Evolutionary conservation across 1,139 yeast genomes (phyloP).

Genomic region (Tardiomyces depauwii): DNA sequence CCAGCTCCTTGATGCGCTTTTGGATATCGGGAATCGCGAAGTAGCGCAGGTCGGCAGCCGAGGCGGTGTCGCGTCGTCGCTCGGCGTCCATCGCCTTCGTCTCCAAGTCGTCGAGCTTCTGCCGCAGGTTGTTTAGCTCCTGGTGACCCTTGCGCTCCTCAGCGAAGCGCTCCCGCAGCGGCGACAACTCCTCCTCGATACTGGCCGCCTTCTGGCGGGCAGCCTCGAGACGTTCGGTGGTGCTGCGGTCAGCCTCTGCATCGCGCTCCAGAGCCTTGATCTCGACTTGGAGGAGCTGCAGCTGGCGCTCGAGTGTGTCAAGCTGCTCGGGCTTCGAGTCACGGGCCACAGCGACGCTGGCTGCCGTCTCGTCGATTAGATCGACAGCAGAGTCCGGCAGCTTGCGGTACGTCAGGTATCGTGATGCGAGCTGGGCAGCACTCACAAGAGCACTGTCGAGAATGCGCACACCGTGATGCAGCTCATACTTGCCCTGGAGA

Average conservation of each 20-base stretch:
- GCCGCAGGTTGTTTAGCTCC: slow-evolving; percentile 76
- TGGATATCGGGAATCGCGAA: slow-evolving; percentile 93
- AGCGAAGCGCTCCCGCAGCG: slow-evolving; percentile 73
- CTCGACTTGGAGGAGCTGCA: slow-evolving; percentile 86
- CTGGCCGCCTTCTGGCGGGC: slow-evolving; percentile 77
- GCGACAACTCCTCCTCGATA: slow-evolving; percentile 73
- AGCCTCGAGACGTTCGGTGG: slow-evolving; percentile 71
- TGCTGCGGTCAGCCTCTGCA: slow-evolving; percentile 74
- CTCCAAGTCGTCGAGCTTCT: slow-evolving; percentile 85
- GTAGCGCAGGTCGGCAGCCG: slow-evolving; percentile 90
- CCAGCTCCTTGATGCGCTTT: slow-evolving; percentile 64
- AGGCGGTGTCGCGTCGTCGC: slow-evolving; percentile 87
- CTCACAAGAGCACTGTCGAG: slow-evolving; percentile 89
- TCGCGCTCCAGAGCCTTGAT: slow-evolving; percentile 96
- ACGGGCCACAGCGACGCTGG: slow-evolving; percentile 95
- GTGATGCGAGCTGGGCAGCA: slow-evolving; percentile 90
- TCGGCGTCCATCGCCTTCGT: slow-evolving; percentile 93
- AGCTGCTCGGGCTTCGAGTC: slow-evolving; percentile 97
- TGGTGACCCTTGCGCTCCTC: slow-evolving; percentile 91
- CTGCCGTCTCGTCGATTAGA: slow-evolving; percentile 92
- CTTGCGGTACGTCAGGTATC: slow-evolving; percentile 90
- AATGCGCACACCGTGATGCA: slow-evolving; percentile 96
- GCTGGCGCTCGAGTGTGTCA: slow-evolving; percentile 85
- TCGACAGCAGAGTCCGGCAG: slow-evolving; percentile 98
- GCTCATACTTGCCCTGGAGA: slow-evolving; percentile 88